Evolutionary conservation across 345 rosid genomes (phyloP).

Genomic region (Citrus hindsii): DNA sequence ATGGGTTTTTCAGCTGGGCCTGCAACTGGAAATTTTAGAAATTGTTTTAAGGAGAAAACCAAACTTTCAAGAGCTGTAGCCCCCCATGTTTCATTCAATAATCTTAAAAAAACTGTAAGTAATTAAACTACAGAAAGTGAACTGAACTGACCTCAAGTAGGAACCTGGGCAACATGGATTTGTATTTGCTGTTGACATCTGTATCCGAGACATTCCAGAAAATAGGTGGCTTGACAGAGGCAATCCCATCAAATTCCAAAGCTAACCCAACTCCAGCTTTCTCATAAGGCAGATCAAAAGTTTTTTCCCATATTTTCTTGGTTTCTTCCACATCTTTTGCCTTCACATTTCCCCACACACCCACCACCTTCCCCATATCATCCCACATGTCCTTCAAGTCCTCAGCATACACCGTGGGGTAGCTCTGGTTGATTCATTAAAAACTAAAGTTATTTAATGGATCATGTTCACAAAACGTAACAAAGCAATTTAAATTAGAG

Average conservation of each 20-base stretch:
- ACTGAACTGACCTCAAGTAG: slow-evolving; percentile 56
- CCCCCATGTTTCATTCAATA: neutral
- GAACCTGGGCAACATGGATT: slow-evolving; percentile 71
- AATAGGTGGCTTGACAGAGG: slow-evolving; percentile 32
- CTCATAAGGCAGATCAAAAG: slow-evolving; percentile 74
- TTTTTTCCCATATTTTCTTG: slow-evolving; percentile 55
- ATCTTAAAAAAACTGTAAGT: neutral
- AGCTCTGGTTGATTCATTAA: slow-evolving; percentile 50
- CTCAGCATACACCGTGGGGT: slow-evolving; percentile 63
- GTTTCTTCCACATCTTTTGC: slow-evolving; percentile 49
- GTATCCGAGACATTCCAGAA: slow-evolving; percentile 69
- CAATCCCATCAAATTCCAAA: slow-evolving; percentile 24
- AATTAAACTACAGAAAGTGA: neutral
- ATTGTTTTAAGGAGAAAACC: neutral
- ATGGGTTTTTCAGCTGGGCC: neutral
- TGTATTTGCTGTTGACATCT: slow-evolving; percentile 71
- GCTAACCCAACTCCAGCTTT: slow-evolving; percentile 69
- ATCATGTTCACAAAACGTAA: neutral
- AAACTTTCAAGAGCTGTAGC: neutral
- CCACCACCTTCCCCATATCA: slow-evolving; percentile 40
- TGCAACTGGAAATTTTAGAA: neutral
- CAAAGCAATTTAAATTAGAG: neutral
- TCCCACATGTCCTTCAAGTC: slow-evolving; percentile 60
- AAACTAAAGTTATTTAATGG: neutral
- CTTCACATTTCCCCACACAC: slow-evolving; percentile 45